Evolutionary conservation across 2,329 filamentous ascomycete species (phyloP).

Genomic region (Simplicillium aogashimaense): DNA sequence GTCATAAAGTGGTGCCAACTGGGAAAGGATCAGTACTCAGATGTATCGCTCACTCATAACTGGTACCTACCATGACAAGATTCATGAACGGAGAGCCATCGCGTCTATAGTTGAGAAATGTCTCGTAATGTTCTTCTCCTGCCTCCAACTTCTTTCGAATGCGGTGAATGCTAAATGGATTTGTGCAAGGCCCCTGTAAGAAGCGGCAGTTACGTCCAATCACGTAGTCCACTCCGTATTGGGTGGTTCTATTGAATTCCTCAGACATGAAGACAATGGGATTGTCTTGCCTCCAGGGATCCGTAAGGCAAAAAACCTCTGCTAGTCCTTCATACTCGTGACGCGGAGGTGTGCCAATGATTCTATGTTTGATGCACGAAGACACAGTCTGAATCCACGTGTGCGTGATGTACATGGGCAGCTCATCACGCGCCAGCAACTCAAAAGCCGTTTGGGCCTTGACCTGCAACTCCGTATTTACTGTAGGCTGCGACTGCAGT

Average conservation of each 20-base stretch:
- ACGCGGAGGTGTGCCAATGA: slow-evolving; percentile 54
- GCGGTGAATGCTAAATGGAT: slow-evolving; percentile 49
- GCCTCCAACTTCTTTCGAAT: slow-evolving; percentile 50
- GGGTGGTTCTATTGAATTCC: slow-evolving; percentile 63
- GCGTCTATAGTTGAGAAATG: slow-evolving; percentile 69
- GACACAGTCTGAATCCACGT: slow-evolving; percentile 59
- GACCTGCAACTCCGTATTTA: slow-evolving; percentile 48
- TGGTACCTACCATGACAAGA: slow-evolving; percentile 31
- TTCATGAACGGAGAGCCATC: slow-evolving; percentile 73
- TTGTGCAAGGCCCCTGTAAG: slow-evolving; percentile 65
- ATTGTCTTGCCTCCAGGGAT: slow-evolving; percentile 61
- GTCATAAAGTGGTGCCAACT: slow-evolving; percentile 51
- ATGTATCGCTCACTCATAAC: slow-evolving; percentile 26
- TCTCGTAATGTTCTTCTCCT: slow-evolving; percentile 62
- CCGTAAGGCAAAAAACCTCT: slow-evolving; percentile 67
- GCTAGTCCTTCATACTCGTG: slow-evolving; percentile 61
- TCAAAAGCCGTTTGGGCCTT: slow-evolving; percentile 56
- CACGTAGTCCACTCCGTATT: slow-evolving; percentile 56
- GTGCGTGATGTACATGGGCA: slow-evolving; percentile 62
- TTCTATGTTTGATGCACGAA: slow-evolving; percentile 53
- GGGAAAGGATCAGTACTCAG: slow-evolving; percentile 41
- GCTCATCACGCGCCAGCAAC: slow-evolving; percentile 52
- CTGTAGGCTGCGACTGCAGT: slow-evolving; percentile 22
- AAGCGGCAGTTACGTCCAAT: slow-evolving; percentile 72
- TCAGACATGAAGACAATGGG: slow-evolving; percentile 69